A percentile compares a stretch with the other conserved stretches of the same genome.
Evolutionary conservation across 768 basidiomycete genomes (phyloP).

Genomic region (Tephrocybe sp.): DNA sequence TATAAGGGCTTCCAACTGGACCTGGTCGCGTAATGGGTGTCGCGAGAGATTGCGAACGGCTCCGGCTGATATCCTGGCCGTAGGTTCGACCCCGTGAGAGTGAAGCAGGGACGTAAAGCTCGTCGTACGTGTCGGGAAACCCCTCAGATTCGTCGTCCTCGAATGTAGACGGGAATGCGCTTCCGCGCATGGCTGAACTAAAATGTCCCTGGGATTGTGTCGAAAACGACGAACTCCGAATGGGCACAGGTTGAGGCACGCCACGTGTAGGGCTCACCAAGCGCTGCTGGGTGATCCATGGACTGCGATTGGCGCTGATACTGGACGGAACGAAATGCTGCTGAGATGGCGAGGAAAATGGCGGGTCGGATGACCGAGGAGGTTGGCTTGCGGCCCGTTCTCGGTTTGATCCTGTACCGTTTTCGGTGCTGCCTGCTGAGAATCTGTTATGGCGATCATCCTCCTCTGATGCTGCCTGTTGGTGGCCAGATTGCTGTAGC

Average conservation of each 20-base stretch:
- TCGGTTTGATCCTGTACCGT: slow-evolving; percentile 43
- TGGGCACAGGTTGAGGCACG: slow-evolving; percentile 51
- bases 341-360: slow-evolving; percentile 50
- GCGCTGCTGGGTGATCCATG: slow-evolving; percentile 46
- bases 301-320: slow-evolving; percentile 37
- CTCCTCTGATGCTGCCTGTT: slow-evolving; percentile 39
- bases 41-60: slow-evolving; percentile 75
- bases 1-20: slow-evolving; percentile 49
- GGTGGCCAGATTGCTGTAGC: slow-evolving; percentile 30
- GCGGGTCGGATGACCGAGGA: slow-evolving; percentile 48
- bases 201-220: slow-evolving; percentile 53
- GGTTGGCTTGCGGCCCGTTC: slow-evolving; percentile 74
- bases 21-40: slow-evolving; percentile 53
- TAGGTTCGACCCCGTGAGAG: slow-evolving; percentile 57
- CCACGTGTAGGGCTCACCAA: slow-evolving; percentile 43
- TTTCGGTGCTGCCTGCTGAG: slow-evolving; percentile 39
- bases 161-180: slow-evolving; percentile 69
- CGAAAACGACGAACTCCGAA: slow-evolving; percentile 69
- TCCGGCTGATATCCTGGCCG: slow-evolving; percentile 62
- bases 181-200: slow-evolving; percentile 63
- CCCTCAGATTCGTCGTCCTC: slow-evolving; percentile 79
- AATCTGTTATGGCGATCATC: slow-evolving; percentile 64
- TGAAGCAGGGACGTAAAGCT: slow-evolving; percentile 46
- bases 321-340: slow-evolving; percentile 50
- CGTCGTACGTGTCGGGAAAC: slow-evolving; percentile 62